Evolutionary conservation across 2,329 filamentous ascomycete genomes (phyloP), one percentile per base, ranked within the genome.

Genomic region (Pyrenochaeta sp.): DNA sequence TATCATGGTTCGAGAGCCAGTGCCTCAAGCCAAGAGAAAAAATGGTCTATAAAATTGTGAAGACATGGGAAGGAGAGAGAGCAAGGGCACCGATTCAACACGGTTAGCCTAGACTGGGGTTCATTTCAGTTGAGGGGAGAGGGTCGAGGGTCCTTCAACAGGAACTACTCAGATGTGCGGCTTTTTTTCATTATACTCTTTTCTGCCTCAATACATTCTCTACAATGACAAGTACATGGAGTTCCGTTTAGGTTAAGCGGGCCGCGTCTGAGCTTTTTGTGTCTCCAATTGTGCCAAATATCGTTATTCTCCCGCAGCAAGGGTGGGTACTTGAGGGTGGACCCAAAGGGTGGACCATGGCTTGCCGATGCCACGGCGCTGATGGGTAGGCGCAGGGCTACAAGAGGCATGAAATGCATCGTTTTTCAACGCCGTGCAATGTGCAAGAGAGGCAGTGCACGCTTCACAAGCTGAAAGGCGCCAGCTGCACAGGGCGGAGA

Each of bases 1-100:
- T 69, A 89, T 92, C 77, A 96, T 96, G 91, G 88, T 94, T 46
- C 83, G 90, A 55, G 89, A 92, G 80, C 89, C 90, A 7, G 60
- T 58, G 7, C 40, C 15, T 17, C 41, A 39, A 23, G 61, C 58
- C 60, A 66, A 66, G 57, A 65, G 65, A 63, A 44, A 4, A n/a
- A 30, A 43, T n/a, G 52, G 45, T 7, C 14, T 48, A 45, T 61
- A 56, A 46, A 32, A 39, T 29, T 9, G 7, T 18, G 43, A 14
- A 12, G 27, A 36, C 6, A 18, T 18, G 4, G 11, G 7, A 11
- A 33, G 40, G 48, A n/a, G 49, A 20, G 32, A 30, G 6, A 17
- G 43, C 37, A 51, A 33, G 53, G 59, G 55, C 56, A 60, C 54
- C 47, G 57, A 40, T 68, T 67, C 67, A 71, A 71, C 68, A 69